Evolutionary conservation across 2,329 filamentous ascomycete genomes (phyloP).

Genomic region (Chaetomiaceae sp.): DNA sequence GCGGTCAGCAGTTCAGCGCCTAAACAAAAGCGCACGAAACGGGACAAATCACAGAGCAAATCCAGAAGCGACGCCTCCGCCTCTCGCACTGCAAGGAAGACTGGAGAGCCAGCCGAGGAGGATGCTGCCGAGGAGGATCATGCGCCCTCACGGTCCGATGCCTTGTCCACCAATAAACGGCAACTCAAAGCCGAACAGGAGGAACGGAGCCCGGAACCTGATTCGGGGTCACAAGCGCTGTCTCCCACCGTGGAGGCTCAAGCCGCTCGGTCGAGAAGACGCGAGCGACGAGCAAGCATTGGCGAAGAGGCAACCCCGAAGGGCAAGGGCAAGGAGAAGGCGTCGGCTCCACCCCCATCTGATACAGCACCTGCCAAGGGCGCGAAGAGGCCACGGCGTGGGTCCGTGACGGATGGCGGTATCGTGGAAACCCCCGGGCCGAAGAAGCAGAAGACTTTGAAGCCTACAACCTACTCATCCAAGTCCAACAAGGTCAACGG

Average conservation of each 20-base stretch:
- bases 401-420: not conserved
- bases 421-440: not conserved
- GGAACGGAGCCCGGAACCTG: not conserved
- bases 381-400: constrained; percentile 2
- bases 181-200: not conserved
- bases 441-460: constrained; percentile 4
- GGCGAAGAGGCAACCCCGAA: not conserved
- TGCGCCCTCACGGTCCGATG: not conserved
- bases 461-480: too few species aligned
- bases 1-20: not conserved
- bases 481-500: not conserved
- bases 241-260: constrained; percentile 11
- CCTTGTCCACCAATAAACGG: not conserved
- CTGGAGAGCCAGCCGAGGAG: not conserved
- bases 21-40: not conserved
- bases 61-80: not conserved
- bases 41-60: not conserved
- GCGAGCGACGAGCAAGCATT: constrained; percentile 1
- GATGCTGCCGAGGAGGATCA: not conserved
- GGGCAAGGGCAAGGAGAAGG: not conserved
- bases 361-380: not conserved
- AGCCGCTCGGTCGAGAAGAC: constrained; percentile 3
- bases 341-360: not conserved
- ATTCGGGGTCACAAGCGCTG: not conserved
- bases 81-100: too few species aligned